Base-by-base conservation (phyloP, 2,329 filamentous ascomycete species). In the Nothophaeocryptopus gaeumannii region DNA sequence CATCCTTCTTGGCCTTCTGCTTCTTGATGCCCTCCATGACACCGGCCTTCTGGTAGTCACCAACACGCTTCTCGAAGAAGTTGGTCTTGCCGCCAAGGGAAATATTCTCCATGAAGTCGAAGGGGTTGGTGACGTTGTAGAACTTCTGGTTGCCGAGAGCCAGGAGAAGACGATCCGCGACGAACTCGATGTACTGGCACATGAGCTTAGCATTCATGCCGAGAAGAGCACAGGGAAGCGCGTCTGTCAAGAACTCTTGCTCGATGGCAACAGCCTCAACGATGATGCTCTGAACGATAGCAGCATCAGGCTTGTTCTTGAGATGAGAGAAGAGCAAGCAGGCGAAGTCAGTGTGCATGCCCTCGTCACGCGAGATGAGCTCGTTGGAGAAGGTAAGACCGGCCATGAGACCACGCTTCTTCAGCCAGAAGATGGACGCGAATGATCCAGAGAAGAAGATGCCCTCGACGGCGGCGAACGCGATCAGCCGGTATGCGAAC, bases 61-160 rank as follows among this genome's bases (percentile, higher is more conserved):
- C 93, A 50, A 99, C 93, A 64, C 93, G 89, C 88, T 99, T 99
- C 86, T 99, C 93, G 72, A 99, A 99, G 83, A 99, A 99, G 84
- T 99, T 99, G 72, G 93, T 99, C 88, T 99, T 99, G 74, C 93
- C 93, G 45, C 90, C 89, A 9, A 99, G 82, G 15, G 93, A 97
- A 74, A 99, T 99, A 77, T 96, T 96, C 82, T 99, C 93, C 93
- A 99, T 99, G 75, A 99, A 99, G 80, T 99, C 93, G 72, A 99
- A 99, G 70, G 93, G 93, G 78, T 99, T 99, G 71, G 85, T 82
- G 20, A 86, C 79, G 69, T 93, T 88, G 83, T 95, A 99, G 65
- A 88, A 80, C 81, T 96, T 97, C 64, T 88, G 82, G 74, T 96
- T 96, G 67, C 93, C 93, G 39, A 99, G 87, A 30, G 93, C 85